Conservation (phyloP, 331 rosid genomes). For the Ulmus americana region DNA sequence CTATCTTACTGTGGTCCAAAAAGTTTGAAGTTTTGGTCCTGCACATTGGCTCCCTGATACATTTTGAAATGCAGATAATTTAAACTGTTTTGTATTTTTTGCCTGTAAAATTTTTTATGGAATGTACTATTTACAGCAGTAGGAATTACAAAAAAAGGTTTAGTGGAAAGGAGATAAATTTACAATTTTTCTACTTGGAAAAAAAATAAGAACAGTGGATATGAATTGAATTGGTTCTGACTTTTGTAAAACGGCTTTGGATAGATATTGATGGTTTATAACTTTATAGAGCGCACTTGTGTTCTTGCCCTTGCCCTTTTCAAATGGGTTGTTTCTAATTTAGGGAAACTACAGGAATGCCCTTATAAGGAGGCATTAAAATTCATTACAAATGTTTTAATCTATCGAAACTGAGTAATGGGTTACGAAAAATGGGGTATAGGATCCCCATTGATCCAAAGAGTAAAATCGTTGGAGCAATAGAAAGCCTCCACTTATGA, state of each 20-base stretch:
- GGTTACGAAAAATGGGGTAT: too few species aligned
- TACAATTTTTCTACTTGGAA: not conserved
- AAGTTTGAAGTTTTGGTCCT: conserved; percentile 12
- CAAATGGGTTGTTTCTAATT: too few species aligned
- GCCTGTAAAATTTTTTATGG: conserved; percentile 17
- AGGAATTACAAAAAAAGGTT: conserved; percentile 19
- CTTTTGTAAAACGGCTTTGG: not conserved
- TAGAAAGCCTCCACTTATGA: too few species aligned
- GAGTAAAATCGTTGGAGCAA: too few species aligned
- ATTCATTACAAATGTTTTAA: too few species aligned
- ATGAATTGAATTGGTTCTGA: not conserved
- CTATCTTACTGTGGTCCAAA: conserved; percentile 70
- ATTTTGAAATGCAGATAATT: not conserved
- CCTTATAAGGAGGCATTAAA: too few species aligned
- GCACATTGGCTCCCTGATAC: not conserved
- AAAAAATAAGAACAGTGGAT: conserved; percentile 8
- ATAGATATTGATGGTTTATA: not conserved
- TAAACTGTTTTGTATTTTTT: conserved; percentile 5
- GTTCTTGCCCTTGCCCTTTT: too few species aligned
- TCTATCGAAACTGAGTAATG: too few species aligned
- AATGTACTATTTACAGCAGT: conserved; percentile 16
- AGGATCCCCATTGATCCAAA: too few species aligned
- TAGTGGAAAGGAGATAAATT: conserved; percentile 16
- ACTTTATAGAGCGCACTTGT: too few species aligned
- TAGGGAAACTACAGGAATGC: too few species aligned